Evolutionary conservation across 495 filamentous ascomycete species (phyloP).

Genomic region (Pyrenopolyporus hunteri): DNA sequence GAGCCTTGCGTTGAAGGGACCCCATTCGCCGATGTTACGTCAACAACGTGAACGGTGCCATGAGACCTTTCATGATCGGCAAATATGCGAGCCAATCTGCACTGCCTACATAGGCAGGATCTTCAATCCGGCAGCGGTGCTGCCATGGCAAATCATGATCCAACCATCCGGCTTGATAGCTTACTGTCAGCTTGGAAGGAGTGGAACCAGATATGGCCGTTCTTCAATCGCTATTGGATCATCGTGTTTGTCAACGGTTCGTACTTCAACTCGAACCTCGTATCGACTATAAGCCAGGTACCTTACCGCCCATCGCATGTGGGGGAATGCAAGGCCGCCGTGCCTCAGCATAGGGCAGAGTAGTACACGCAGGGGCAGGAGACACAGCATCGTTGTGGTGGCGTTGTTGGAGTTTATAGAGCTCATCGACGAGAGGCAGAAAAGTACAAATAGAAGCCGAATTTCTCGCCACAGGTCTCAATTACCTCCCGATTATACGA

Average conservation of each 20-base stretch:
- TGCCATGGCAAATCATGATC: conserved; percentile 25
- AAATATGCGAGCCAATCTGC: not conserved
- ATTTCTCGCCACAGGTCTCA: not conserved
- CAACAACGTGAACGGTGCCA: not conserved
- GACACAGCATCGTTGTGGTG: not conserved
- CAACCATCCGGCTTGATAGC: conserved; percentile 17
- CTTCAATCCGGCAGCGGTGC: conserved; percentile 13
- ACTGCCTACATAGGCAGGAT: conserved; percentile 19
- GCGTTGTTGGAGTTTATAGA: conserved; percentile 1
- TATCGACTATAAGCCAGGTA: conserved; percentile 4
- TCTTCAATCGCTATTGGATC: conserved; percentile 9
- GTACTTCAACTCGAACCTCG: conserved; percentile 5
- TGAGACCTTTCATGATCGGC: conserved; percentile 1
- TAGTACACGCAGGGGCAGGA: not conserved
- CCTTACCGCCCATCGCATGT: not conserved
- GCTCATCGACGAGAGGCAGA: not conserved
- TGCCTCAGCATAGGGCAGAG: not conserved
- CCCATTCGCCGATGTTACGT: conserved; percentile 4
- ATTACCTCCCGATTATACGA: not conserved
- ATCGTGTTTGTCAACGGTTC: not conserved
- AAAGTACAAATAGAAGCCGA: conserved; percentile 18
- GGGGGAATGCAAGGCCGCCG: not conserved
- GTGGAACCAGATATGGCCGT: not conserved
- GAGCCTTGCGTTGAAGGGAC: not conserved
- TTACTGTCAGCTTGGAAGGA: conserved; percentile 5